Evolutionary conservation across 1,284 basidiomycete species (phyloP).

Genomic region (Rhizoctonia solani): DNA sequence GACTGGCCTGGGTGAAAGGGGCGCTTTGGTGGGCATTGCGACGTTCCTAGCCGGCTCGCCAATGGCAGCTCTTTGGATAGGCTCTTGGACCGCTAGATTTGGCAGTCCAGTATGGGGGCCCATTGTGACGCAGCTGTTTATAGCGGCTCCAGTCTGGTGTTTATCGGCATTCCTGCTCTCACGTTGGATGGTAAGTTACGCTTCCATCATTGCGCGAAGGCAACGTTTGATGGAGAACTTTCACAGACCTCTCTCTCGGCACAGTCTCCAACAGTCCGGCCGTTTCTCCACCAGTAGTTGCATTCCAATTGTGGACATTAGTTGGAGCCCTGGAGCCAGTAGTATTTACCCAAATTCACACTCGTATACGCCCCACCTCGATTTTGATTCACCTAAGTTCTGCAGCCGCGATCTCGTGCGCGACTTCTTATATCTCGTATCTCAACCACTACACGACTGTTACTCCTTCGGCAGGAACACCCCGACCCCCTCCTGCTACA

Average conservation of each 20-base stretch:
- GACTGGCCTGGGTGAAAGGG: slow-evolving; percentile 43
- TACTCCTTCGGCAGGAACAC: slow-evolving; percentile 38
- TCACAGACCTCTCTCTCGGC: slow-evolving; percentile 33
- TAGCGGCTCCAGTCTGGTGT: slow-evolving; percentile 61
- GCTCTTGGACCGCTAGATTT: slow-evolving; percentile 58
- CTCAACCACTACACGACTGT: slow-evolving; percentile 25
- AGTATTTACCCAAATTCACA: slow-evolving; percentile 36
- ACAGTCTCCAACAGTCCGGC: slow-evolving; percentile 32
- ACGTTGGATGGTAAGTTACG: slow-evolving; percentile 48
- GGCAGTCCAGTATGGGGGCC: slow-evolving; percentile 61
- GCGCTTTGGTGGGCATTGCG: slow-evolving; percentile 48
- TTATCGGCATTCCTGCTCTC: slow-evolving; percentile 53
- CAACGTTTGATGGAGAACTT: not conserved
- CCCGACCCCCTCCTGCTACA: slow-evolving; percentile 13
- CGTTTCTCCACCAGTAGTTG: slow-evolving; percentile 23
- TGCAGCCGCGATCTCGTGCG: not conserved
- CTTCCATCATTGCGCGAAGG: not conserved
- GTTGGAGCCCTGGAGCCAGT: slow-evolving; percentile 25
- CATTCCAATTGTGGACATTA: slow-evolving; percentile 33
- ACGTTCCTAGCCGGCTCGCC: slow-evolving; percentile 59
- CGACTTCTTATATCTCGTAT: slow-evolving; percentile 12
- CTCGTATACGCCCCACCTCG: slow-evolving; percentile 35
- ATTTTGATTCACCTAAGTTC: slow-evolving; percentile 6
- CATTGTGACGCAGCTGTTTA: slow-evolving; percentile 57
- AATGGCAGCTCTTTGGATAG: slow-evolving; percentile 63